Base-by-base conservation (phyloP, 2,329 filamentous ascomycete genomes). In the Monosporascus sp. region DNA sequence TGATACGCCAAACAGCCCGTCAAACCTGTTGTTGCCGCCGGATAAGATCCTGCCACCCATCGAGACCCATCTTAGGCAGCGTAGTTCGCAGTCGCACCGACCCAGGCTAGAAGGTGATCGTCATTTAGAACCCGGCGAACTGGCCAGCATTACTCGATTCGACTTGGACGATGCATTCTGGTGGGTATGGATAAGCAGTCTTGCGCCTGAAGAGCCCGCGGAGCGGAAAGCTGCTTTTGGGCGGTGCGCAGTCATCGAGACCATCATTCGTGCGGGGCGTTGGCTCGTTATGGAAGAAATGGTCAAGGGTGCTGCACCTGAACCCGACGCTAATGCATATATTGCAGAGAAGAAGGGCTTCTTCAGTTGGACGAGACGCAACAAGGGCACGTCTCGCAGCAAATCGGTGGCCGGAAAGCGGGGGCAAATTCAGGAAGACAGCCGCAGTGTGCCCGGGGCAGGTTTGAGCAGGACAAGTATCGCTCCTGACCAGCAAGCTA, bases 171-270 rank as follows among this genome's bases (percentile, higher is more conserved):
- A 97, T 68, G 88, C 91, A 1, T 99, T 99, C 70, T 99, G 94
- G 94, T 97, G 94, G 93, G 94, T 97, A 4, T 99, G 94, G 94
- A 97, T 99, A 80, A 95, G 85, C 62, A 97, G 93, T 77, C 75
- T 99, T 64, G 91, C 93, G 1, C 88, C 85, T 1, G 94, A 99
- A 65, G 94, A 99, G 72, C 89, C 92, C 0, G 72, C 84, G 0
- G 81, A 87, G 47, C 84, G 94, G 55, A 99, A 99, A 68, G 87
- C 92, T 6, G 90, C 92, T 0, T 99, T 99, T 68, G 94, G 94
- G 38, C 83, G 94, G 58, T 99, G 94, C 65, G 90, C 94, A 20
- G 80, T 99, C 39, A 82, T 97, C 46, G 94, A 99, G 70, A 97
- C 94, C 0, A 78, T 82, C 15, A 94, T 97, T 55, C 77, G 80